A percentile compares a stretch with the other conserved stretches of the same genome.
phyloP scores from a whole-genome alignment of 352 stramenopile genomes.

The Poterioochromonas sp. region DNA sequence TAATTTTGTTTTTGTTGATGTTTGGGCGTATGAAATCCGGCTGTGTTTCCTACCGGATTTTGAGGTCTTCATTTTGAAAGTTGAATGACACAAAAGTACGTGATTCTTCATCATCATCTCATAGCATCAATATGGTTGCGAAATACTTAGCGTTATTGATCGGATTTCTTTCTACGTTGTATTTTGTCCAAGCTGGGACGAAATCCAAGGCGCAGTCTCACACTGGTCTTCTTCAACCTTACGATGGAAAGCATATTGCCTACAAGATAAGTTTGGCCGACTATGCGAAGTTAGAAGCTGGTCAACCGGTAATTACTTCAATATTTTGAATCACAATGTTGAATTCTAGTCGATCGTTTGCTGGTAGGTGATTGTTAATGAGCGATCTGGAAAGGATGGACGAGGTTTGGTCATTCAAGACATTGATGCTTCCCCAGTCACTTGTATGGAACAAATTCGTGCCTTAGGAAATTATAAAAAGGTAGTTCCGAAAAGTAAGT shows the following conservation, averaged over 20 bases:
- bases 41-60: too few relatives aligned
- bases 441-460: slow-evolving; percentile 22
- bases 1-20: too few relatives aligned
- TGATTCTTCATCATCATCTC: too few relatives aligned
- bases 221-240: slow-evolving; percentile 8
- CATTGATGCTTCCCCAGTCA: not conserved
- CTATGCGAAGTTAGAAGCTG: not conserved
- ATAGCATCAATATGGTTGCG: too few relatives aligned
- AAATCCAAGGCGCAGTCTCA: slow-evolving; percentile 1
- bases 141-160: too few relatives aligned
- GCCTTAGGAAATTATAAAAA: slow-evolving; percentile 21
- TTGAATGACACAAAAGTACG: too few relatives aligned
- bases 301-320: slow-evolving; percentile 1
- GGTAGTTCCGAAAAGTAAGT: slow-evolving; percentile 10
- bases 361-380: slow-evolving; percentile 8
- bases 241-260: slow-evolving; percentile 12
- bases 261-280: not conserved
- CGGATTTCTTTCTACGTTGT: not conserved
- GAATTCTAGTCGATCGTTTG: not conserved
- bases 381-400: slow-evolving; percentile 21
- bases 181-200: not conserved
- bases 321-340: not conserved
- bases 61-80: too few relatives aligned
- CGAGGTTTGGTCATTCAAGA: slow-evolving; percentile 33
- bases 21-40: too few relatives aligned